Evolutionary conservation across 441 rosid genomes (phyloP), one percentile per base, ranked within the genome.

Genomic region (Melastoma candidum): DNA sequence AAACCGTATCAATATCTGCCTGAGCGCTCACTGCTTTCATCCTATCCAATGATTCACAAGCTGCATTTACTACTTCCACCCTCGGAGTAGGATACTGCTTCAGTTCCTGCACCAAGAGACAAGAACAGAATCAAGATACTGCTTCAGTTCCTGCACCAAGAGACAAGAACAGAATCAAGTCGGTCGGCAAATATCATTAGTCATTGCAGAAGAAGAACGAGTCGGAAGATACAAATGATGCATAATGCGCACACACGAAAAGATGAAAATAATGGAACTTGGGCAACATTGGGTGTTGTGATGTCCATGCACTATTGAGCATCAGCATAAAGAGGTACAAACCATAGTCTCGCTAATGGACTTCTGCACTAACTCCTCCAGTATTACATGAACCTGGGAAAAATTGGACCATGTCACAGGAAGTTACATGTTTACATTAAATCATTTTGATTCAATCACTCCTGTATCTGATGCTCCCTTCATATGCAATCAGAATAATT

Each of bases 21-120:
- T 79, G 89, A 52, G 92, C 95, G 80, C 97, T 89, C 58, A 83
- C 90, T 26, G 83, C 90, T 64, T 75, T 89, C 95, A 82, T 84
- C 63, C 95, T 76, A 13, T 89, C 97, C 58, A 89, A 50, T 49
- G 97, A 80, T 56, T 83, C 90, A 41, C 81, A 58, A 6, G 95
- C 97, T 58, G 97, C 95, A 60, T 72, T 68, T 26, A 76, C 75
- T 39, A 85, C 95, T 73, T 85, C 95, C 59, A 80, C 86, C 71
- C 87, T 80, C 49, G 85, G 67, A 51, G 84, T 69, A 3, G 97
- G 97, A 62, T 89, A 89, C 51, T 89, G 97, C 63, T 85, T 89
- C 44, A 89, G 74, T 68, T 89, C 97, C 97, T 85, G 63, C 52
- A 55, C 13, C 41, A 12, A 27, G 27, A 51, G 39, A 5, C 12